Percentiles rank a stretch among this genome's conserved stretches.
These are phyloP conservation scores for Hansenula anomala DNA, from an alignment of 1,139 yeast genomes.

Conservation along the genomic window DNA sequence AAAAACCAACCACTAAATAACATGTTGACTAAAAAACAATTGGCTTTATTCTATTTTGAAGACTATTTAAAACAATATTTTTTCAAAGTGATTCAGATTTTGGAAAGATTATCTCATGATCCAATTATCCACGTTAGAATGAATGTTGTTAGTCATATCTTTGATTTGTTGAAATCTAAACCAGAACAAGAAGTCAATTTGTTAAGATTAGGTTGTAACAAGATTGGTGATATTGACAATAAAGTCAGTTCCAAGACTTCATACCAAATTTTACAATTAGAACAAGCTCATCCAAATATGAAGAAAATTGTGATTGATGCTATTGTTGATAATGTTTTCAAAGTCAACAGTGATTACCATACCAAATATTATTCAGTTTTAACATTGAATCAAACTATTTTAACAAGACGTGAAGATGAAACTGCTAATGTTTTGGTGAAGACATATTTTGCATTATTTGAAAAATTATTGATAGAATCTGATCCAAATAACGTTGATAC, in stretches of 20 bases:
- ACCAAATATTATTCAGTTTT: slow-evolving; percentile 84
- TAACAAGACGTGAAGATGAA: slow-evolving; percentile 68
- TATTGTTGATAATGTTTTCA: slow-evolving; percentile 75
- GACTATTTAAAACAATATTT: slow-evolving; percentile 77
- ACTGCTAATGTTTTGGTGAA: slow-evolving; percentile 79
- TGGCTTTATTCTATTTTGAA: slow-evolving; percentile 81
- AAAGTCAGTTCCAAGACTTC: slow-evolving; percentile 91
- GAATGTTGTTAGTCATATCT: slow-evolving; percentile 70
- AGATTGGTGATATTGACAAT: slow-evolving; percentile 88
- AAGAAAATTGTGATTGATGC: slow-evolving; percentile 73
- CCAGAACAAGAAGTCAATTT: slow-evolving; percentile 97
- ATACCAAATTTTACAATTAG: slow-evolving; percentile 69
- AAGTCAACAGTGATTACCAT: slow-evolving; percentile 76
- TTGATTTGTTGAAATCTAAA: slow-evolving; percentile 74
- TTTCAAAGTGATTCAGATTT: slow-evolving; percentile 68
- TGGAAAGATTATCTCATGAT: slow-evolving; percentile 67
- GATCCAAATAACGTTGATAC: slow-evolving; percentile 46
- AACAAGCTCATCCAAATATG: slow-evolving; percentile 97
- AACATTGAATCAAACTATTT: slow-evolving; percentile 88
- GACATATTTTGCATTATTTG: slow-evolving; percentile 84
- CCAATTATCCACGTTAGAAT: slow-evolving; percentile 88
- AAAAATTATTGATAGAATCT: slow-evolving; percentile 69
- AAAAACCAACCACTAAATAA: slow-evolving; percentile 66
- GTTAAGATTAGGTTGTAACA: slow-evolving; percentile 83
- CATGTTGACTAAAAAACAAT: slow-evolving; percentile 44